A percentile compares a stretch with the other conserved stretches of the same genome.
phyloP scores from a whole-genome alignment of 441 rosid species.

The Croton laevigatus region DNA sequence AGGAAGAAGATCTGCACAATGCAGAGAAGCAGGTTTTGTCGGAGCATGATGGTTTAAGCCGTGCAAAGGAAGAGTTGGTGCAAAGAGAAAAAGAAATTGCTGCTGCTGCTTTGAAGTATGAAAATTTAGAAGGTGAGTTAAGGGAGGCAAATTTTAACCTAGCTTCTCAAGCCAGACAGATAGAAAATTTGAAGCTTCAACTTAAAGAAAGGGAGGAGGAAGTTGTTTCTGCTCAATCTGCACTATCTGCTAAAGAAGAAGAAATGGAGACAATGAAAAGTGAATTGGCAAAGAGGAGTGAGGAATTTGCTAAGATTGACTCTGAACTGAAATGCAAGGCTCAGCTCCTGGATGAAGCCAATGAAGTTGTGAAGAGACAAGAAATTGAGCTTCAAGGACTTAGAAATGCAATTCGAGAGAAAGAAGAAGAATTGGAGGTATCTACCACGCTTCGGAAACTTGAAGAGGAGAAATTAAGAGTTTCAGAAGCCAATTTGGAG shows the following conservation, averaged over 20 bases:
- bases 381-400: constrained; percentile 55
- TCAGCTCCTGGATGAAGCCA: constrained; percentile 53
- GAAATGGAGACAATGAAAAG: constrained; percentile 48
- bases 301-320: constrained; percentile 38
- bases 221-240: constrained; percentile 38
- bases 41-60: constrained; percentile 50
- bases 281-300: constrained; percentile 45
- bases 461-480: constrained; percentile 64
- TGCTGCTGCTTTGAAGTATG: constrained; percentile 49
- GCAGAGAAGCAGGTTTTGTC: constrained; percentile 52
- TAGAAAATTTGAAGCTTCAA: constrained; percentile 54
- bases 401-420: constrained; percentile 41
- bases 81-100: constrained; percentile 46
- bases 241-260: constrained; percentile 48
- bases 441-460: constrained; percentile 37
- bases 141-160: constrained; percentile 48
- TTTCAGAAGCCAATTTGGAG: constrained; percentile 54
- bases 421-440: constrained; percentile 58
- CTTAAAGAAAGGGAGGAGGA: constrained; percentile 54
- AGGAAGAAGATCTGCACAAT: constrained; percentile 66
- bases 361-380: constrained; percentile 61
- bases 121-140: constrained; percentile 55
- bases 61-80: constrained; percentile 51
- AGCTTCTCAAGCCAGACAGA: constrained; percentile 66
- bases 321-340: constrained; percentile 53